A percentile compares a stretch with the other conserved stretches of the same genome.
Evolutionary conservation across 495 filamentous ascomycete species (phyloP).

Genomic region (Stereocaulon alpinum): DNA sequence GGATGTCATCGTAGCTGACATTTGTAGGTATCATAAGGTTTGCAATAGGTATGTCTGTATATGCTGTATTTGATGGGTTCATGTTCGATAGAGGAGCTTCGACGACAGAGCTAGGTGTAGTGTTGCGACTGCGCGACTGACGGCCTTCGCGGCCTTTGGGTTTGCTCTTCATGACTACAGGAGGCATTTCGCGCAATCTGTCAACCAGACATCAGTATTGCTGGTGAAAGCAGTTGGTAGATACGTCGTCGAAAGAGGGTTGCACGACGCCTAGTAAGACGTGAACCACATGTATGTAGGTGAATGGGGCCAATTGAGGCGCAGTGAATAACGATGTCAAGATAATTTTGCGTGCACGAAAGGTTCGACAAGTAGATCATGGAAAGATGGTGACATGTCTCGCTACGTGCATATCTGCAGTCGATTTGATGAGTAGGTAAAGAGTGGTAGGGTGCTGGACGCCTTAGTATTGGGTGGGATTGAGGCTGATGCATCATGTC

Average conservation of each 20-base stretch:
- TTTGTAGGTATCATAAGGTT: slow-evolving; percentile 48
- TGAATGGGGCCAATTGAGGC: too few species aligned
- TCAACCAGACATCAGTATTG: too few species aligned
- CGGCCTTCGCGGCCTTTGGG: slow-evolving; percentile 61
- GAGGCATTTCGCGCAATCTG: slow-evolving; percentile 29
- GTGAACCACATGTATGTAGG: too few species aligned
- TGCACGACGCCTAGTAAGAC: neutral
- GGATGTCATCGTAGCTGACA: slow-evolving; percentile 60
- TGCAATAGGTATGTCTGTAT: slow-evolving; percentile 53
- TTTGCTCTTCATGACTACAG: slow-evolving; percentile 54
- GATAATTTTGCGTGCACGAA: neutral
- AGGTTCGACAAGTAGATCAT: neutral
- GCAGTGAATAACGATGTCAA: neutral
- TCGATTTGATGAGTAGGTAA: neutral
- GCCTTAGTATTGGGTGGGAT: neutral
- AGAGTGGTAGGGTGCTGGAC: neutral
- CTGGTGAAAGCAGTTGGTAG: neutral
- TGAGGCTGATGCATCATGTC: neutral
- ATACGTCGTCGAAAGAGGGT: neutral
- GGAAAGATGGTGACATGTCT: neutral
- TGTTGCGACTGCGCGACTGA: slow-evolving; percentile 74
- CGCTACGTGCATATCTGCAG: neutral
- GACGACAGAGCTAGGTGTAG: slow-evolving; percentile 58
- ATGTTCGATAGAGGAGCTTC: slow-evolving; percentile 39
- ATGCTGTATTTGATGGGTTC: slow-evolving; percentile 42